Evolutionary conservation across 2,329 filamentous ascomycete genomes (phyloP).

Genomic region (Fusarium circinatum): DNA sequence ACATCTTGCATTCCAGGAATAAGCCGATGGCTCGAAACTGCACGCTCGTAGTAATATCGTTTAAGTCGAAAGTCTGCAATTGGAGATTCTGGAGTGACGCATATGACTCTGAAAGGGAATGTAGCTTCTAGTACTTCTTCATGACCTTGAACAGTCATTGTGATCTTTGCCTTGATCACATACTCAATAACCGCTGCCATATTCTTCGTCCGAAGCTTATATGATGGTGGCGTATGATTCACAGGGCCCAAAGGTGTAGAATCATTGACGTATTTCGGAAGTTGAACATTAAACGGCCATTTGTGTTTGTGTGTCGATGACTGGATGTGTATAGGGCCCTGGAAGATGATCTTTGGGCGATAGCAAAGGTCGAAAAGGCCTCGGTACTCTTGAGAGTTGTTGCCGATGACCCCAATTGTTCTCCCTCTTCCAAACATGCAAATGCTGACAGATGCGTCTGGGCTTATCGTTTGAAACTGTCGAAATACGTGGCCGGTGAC

Average conservation of each 20-base stretch:
- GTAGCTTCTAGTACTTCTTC: constrained; percentile 18
- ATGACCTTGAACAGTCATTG: not conserved
- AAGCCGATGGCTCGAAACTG: constrained; percentile 41
- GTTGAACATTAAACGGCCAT: constrained; percentile 46
- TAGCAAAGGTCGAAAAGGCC: not conserved
- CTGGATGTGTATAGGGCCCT: constrained; percentile 44
- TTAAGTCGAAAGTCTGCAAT: constrained; percentile 30
- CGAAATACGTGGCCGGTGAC: constrained; percentile 43
- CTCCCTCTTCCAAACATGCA: constrained; percentile 42
- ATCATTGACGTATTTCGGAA: constrained; percentile 37
- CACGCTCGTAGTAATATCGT: not conserved
- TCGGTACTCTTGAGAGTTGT: constrained; percentile 34
- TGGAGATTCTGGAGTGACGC: constrained; percentile 3
- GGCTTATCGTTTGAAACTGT: constrained; percentile 29
- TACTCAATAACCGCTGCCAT: constrained; percentile 45
- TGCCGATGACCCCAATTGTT: constrained; percentile 30
- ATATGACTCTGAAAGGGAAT: constrained; percentile 38
- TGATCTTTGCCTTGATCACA: constrained; percentile 45
- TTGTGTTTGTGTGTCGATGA: not conserved
- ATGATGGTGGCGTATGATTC: constrained; percentile 10
- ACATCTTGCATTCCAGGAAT: constrained; percentile 45
- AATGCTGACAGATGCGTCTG: constrained; percentile 34
- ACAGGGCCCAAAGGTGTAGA: not conserved
- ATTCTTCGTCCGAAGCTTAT: not conserved
- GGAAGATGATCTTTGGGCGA: constrained; percentile 17